Base-by-base conservation (phyloP, 192 early-diverging fungal genomes). In the Fimicolochytrium jonesii region DNA sequence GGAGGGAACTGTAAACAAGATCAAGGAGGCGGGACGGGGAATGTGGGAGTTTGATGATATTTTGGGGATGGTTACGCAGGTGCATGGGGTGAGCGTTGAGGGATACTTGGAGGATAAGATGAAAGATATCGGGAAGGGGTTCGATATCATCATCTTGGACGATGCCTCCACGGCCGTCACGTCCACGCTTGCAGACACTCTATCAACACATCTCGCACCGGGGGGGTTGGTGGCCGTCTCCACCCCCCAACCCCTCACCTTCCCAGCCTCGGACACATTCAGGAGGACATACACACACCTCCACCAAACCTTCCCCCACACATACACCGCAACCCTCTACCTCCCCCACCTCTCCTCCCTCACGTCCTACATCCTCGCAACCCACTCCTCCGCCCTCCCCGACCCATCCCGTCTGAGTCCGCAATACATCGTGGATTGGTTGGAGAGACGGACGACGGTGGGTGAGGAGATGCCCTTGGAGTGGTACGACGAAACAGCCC, bases 71-170 rank as follows among this genome's bases (percentile, higher is more conserved):
- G n/a, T n/a, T n/a, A 41, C 32, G 2, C n/a, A 53, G 4, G 15
- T 9, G 10, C 17, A 54, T 30, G n/a, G n/a, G n/a, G n/a, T n/a
- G n/a, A n/a, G n/a, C n/a, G n/a, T n/a, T n/a, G n/a, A n/a, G n/a
- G n/a, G n/a, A n/a, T n/a, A n/a, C n/a, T n/a, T n/a, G n/a, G n/a
- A n/a, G n/a, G n/a, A n/a, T n/a, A n/a, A n/a, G n/a, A n/a, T n/a
- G n/a, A n/a, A n/a, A n/a, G n/a, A n/a, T n/a, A n/a, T n/a, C n/a
- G n/a, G n/a, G n/a, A n/a, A n/a, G n/a, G n/a, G n/a, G n/a, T 63
- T 32, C 32, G 61, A 63, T 25, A 50, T 63, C 7, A 41, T 63
- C 26, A 54, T 63, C 34, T 41, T 63, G 13, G n/a, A n/a, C n/a
- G n/a, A n/a, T n/a, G n/a, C n/a, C n/a, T n/a, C n/a, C n/a, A n/a